phyloP scores from a whole-genome alignment of 2,329 filamentous ascomycete genomes.

The Periconia macrospinosa region DNA sequence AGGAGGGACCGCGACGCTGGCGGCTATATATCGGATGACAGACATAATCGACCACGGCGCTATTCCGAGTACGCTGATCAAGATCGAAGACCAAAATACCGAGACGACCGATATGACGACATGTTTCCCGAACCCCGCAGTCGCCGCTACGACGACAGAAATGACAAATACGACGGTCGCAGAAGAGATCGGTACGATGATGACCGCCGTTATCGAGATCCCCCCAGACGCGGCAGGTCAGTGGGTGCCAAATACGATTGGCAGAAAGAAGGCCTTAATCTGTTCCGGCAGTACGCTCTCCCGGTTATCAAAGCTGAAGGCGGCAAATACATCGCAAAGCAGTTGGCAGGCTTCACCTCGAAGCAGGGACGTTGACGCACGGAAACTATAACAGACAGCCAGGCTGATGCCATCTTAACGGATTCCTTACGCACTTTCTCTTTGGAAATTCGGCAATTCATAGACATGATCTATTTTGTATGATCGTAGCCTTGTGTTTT shows the following conservation, averaged over 20 bases:
- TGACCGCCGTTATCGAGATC: conserved; percentile 18
- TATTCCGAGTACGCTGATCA: conserved; percentile 6
- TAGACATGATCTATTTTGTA: no score
- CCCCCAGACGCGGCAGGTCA: conserved; percentile 4
- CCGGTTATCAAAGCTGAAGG: conserved; percentile 38
- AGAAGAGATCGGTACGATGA: conserved; percentile 16
- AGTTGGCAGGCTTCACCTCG: conserved; percentile 24
- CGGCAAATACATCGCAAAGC: conserved; percentile 32
- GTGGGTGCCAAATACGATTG: conserved; percentile 22
- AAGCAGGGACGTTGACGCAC: conserved; percentile 12
- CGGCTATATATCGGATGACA: conserved; percentile 26
- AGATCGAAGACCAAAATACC: conserved; percentile 7
- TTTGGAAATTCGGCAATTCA: no score
- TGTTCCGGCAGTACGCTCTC: conserved; percentile 37
- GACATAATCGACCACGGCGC: conserved; percentile 22
- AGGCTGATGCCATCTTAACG: no score
- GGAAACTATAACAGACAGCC: no score
- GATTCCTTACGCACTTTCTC: no score
- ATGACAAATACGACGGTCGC: conserved; percentile 4
- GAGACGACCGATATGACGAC: conserved; percentile 7
- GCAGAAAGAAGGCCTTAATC: conserved; percentile 33
- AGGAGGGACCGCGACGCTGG: conserved; percentile 17
- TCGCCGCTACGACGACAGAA: not conserved
- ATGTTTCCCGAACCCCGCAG: not conserved
- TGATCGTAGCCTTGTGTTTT: no score